Evolutionary conservation across 2,329 filamentous ascomycete genomes (phyloP).

Genomic region (Sarocladiaceae sp.): DNA sequence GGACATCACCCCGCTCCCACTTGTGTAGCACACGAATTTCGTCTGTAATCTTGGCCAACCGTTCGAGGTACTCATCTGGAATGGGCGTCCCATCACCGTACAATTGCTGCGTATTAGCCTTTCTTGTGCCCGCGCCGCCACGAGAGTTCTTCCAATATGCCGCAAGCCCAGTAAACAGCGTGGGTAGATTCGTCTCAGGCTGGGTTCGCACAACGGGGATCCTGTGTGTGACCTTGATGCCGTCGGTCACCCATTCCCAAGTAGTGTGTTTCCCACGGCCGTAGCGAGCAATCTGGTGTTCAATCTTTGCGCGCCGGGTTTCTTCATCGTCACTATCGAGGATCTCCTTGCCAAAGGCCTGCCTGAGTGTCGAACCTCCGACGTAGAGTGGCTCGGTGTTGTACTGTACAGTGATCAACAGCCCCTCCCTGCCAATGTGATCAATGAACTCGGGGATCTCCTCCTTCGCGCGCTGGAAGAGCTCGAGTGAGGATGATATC

Average conservation of each 20-base stretch:
- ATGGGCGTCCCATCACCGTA: slow-evolving; percentile 41
- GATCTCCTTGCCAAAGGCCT: slow-evolving; percentile 40
- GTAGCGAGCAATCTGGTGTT: slow-evolving; percentile 41
- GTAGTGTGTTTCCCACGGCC: slow-evolving; percentile 37
- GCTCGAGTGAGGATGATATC: slow-evolving; percentile 40
- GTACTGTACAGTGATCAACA: slow-evolving; percentile 31
- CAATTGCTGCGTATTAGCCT: slow-evolving; percentile 30
- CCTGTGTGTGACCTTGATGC: slow-evolving; percentile 35
- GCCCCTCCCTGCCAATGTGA: slow-evolving; percentile 35
- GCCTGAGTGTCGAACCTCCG: slow-evolving; percentile 37
- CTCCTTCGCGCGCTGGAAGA: slow-evolving; percentile 35
- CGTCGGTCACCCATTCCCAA: slow-evolving; percentile 41
- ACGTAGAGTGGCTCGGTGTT: slow-evolving; percentile 35
- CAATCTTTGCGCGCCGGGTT: slow-evolving; percentile 35
- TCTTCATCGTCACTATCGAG: slow-evolving; percentile 34
- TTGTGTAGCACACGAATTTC: slow-evolving; percentile 41
- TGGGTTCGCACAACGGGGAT: slow-evolving; percentile 41
- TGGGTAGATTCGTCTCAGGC: slow-evolving; percentile 35
- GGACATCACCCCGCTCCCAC: slow-evolving; percentile 40
- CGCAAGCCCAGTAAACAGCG: slow-evolving; percentile 38
- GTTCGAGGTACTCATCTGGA: slow-evolving; percentile 35
- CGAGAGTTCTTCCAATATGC: slow-evolving; percentile 33
- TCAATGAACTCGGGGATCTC: slow-evolving; percentile 41
- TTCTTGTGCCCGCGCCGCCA: slow-evolving; percentile 12
- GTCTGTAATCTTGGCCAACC: slow-evolving; percentile 37